Percentiles rank a stretch among this genome's conserved stretches.
Conservation (phyloP, 1,284 basidiomycete species). For the Lignosus rhinocerotis region DNA sequence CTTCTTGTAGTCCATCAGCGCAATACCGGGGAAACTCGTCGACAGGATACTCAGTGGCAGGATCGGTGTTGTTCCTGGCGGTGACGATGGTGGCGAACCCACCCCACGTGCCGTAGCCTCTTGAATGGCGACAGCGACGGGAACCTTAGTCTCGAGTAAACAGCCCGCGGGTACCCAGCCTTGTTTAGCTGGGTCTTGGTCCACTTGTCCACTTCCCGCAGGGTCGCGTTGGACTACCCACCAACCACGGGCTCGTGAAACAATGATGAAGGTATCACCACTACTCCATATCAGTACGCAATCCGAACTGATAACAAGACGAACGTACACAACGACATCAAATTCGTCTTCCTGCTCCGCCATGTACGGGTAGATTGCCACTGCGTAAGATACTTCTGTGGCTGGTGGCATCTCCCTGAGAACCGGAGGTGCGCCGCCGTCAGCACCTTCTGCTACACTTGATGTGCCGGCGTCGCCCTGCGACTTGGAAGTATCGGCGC, state of each 20-base stretch:
- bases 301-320: constrained; percentile 3
- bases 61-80: constrained; percentile 66
- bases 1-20: constrained; percentile 93
- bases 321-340: constrained; percentile 89
- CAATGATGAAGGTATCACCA: constrained; percentile 90
- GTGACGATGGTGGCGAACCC: constrained; percentile 44
- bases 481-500: constrained; percentile 25
- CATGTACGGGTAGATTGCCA: constrained; percentile 94
- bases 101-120: constrained; percentile 66
- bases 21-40: constrained; percentile 91
- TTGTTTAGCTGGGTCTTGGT: constrained; percentile 72
- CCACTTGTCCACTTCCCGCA: constrained; percentile 78
- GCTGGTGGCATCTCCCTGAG: constrained; percentile 54
- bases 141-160: constrained; percentile 87
- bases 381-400: constrained; percentile 80
- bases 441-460: constrained; percentile 15
- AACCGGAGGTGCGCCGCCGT: constrained; percentile 23
- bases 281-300: constrained; percentile 38
- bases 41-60: constrained; percentile 87
- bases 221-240: constrained; percentile 98
- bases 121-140: constrained; percentile 75
- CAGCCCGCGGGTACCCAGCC: constrained; percentile 94
- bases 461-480: constrained; percentile 21
- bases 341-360: constrained; percentile 98
- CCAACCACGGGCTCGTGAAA: constrained; percentile 95